Evolutionary conservation across 192 early-diverging fungal species (phyloP).

Genomic region (Mortierella antarctica): DNA sequence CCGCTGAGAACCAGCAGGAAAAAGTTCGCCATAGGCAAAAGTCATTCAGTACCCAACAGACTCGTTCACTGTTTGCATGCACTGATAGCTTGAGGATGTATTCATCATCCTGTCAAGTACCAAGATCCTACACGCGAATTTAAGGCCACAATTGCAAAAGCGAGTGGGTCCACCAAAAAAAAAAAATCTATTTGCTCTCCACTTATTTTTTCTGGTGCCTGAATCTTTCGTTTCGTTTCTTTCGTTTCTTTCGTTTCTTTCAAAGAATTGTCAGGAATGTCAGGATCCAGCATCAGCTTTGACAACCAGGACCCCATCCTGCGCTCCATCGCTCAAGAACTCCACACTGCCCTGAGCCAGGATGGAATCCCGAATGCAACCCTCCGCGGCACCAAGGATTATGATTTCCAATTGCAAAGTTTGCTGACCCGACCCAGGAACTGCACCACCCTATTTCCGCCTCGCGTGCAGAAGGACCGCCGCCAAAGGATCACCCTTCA

Average conservation of each 20-base stretch:
- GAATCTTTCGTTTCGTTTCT: slow-evolving; percentile 6
- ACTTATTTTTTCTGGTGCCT: too few relatives aligned
- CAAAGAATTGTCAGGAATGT: neutral
- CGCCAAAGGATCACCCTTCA: slow-evolving; percentile 22
- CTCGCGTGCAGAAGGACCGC: slow-evolving; percentile 12
- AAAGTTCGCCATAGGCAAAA: neutral
- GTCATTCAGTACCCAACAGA: neutral
- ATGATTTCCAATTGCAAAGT: slow-evolving; percentile 30
- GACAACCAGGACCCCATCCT: slow-evolving; percentile 20
- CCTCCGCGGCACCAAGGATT: neutral
- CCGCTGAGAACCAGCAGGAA: neutral
- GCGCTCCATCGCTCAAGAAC: slow-evolving; percentile 20
- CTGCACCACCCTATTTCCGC: slow-evolving; percentile 19
- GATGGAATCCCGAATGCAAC: neutral
- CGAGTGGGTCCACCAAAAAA: neutral
- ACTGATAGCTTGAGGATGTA: too few relatives aligned
- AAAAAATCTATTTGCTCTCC: too few relatives aligned
- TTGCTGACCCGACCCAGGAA: slow-evolving; percentile 18
- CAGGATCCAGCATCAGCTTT: neutral
- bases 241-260: neutral
- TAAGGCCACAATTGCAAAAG: too few relatives aligned
- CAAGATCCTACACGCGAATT: too few relatives aligned
- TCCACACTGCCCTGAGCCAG: neutral
- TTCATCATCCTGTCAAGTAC: too few relatives aligned
- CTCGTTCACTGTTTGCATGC: neutral